phyloP scores from a whole-genome alignment of 805 yeast species.

The Saturnispora besseyi region DNA sequence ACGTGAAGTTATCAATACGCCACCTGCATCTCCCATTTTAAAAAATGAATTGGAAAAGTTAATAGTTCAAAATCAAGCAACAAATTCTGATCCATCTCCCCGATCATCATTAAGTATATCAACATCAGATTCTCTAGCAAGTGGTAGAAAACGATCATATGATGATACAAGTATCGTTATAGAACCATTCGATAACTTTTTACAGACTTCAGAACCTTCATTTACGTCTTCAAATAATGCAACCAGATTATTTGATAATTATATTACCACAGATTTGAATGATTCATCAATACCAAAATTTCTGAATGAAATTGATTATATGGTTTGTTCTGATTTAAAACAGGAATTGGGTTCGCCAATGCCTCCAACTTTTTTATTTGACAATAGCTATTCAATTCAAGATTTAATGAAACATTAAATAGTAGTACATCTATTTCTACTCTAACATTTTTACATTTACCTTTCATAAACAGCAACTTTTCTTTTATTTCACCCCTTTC shows the following conservation, averaged over 20 bases:
- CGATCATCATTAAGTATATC: neutral
- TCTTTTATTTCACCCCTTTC: too few relatives aligned
- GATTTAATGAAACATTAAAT: neutral
- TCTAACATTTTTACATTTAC: neutral
- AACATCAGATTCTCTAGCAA: neutral
- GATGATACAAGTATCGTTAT: neutral
- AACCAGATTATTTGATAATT: neutral
- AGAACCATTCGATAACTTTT: neutral
- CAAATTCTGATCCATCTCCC: neutral
- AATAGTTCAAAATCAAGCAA: neutral
- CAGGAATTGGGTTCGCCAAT: neutral
- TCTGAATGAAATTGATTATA: neutral
- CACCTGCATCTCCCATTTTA: neutral
- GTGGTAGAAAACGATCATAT: neutral
- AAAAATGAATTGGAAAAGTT: neutral
- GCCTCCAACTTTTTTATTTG: neutral
- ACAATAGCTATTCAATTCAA: neutral
- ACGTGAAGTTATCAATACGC: neutral
- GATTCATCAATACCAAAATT: neutral
- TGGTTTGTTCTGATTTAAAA: neutral
- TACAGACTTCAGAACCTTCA: neutral
- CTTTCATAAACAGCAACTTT: neutral
- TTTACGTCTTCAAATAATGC: neutral
- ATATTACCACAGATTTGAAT: neutral
- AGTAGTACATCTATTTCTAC: neutral